These are phyloP conservation scores for Termitomyces sp. DNA, from an alignment of 768 basidiomycete genomes.

Conservation along the genomic window DNA sequence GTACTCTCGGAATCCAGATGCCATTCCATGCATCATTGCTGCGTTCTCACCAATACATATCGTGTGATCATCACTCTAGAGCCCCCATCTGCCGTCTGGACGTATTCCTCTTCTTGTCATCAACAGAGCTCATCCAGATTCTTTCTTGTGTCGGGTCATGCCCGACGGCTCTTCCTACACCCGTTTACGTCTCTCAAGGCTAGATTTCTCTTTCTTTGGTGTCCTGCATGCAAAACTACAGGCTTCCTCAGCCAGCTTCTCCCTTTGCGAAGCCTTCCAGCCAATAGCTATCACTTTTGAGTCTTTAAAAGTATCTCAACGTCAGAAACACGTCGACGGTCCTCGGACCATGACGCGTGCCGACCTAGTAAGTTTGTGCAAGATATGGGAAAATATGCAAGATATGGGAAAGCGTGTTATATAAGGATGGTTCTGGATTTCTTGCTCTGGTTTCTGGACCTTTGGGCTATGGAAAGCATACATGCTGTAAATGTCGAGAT, in stretches of 20 bases:
- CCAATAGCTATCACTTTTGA: neutral
- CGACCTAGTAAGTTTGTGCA: neutral
- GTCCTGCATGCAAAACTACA: neutral
- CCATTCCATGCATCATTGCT: neutral
- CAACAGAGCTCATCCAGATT: neutral
- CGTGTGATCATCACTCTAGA: neutral
- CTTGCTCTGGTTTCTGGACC: neutral
- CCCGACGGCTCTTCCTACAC: neutral
- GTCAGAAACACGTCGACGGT: neutral
- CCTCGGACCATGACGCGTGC: neutral
- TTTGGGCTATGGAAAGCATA: neutral
- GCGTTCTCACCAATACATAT: no score
- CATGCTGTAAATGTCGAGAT: neutral
- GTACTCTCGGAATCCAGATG: neutral
- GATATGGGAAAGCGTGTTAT: neutral
- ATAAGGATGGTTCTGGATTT: neutral
- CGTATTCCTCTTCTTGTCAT: neutral
- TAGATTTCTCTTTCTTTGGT: neutral
- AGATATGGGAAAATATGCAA: neutral
- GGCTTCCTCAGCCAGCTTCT: neutral
- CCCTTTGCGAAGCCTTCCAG: neutral
- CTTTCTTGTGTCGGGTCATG: neutral
- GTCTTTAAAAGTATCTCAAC: neutral
- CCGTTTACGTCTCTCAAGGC: neutral
- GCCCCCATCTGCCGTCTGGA: neutral